Conservation (phyloP, 768 basidiomycete species). For the Exidia glandulosa region DNA sequence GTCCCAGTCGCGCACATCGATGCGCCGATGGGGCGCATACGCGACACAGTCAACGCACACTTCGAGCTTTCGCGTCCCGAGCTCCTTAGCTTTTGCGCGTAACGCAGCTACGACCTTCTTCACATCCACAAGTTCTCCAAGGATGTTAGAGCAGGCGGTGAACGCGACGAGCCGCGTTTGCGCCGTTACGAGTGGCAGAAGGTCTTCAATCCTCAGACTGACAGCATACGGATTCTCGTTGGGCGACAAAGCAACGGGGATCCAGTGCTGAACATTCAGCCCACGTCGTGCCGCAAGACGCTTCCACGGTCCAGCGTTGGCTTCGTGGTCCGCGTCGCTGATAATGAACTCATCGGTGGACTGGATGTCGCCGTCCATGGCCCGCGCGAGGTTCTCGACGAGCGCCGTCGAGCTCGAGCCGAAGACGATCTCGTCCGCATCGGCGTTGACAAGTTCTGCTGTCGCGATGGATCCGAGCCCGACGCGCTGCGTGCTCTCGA, state of each 20-base stretch:
- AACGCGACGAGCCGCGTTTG: conserved; percentile 67
- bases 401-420: conserved; percentile 58
- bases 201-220: conserved; percentile 37
- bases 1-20: conserved; percentile 70
- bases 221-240: conserved; percentile 57
- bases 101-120: conserved; percentile 43
- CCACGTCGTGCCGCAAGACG: conserved; percentile 50
- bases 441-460: conserved; percentile 52
- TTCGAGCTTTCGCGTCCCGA: conserved; percentile 51
- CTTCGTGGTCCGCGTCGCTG: conserved; percentile 67
- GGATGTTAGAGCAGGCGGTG: conserved; percentile 64
- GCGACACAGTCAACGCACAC: conserved; percentile 65
- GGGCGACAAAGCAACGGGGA: conserved; percentile 19
- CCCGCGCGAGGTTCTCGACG: conserved; percentile 56
- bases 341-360: conserved; percentile 64
- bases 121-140: conserved; percentile 55
- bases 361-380: conserved; percentile 42
- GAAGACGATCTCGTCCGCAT: conserved; percentile 54
- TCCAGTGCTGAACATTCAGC: conserved; percentile 50
- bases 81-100: conserved; percentile 36
- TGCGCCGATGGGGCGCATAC: conserved; percentile 59
- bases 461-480: conserved; percentile 39
- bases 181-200: conserved; percentile 49
- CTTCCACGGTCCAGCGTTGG: conserved; percentile 71
- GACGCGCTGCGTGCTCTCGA: conserved; percentile 39